phyloP scores from a whole-genome alignment of 2,329 filamentous ascomycete species.

The Verticillium albo-atrum region DNA sequence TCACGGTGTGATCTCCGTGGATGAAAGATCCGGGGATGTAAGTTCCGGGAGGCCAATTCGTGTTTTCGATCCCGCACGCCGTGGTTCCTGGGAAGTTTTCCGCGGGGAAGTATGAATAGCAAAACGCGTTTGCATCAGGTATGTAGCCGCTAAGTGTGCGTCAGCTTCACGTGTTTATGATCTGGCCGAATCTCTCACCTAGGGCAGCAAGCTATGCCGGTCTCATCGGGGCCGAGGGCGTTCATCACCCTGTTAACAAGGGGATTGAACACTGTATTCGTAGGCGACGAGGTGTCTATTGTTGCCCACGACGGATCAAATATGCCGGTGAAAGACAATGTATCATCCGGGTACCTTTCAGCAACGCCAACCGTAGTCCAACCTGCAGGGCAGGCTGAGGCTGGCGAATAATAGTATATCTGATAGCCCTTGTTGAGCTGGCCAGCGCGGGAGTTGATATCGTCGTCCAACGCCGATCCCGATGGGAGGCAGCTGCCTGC shows the following conservation, averaged over 20 bases:
- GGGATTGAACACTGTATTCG: background rate
- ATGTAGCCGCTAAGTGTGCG: background rate
- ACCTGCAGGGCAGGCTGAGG: slow-evolving; percentile 15
- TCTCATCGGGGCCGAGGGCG: background rate
- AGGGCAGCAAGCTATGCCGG: background rate
- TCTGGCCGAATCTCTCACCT: background rate
- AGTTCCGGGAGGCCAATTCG: background rate
- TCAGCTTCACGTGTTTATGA: background rate
- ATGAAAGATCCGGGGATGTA: background rate
- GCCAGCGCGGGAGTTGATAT: slow-evolving; percentile 17
- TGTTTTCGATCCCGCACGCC: background rate
- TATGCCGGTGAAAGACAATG: background rate
- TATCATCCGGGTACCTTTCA: background rate
- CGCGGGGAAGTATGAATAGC: background rate
- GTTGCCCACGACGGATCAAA: background rate
- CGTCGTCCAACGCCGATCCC: slow-evolving; percentile 1
- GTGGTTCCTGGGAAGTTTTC: background rate
- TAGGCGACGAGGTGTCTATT: background rate
- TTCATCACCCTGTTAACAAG: background rate
- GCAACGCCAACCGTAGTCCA: slow-evolving; percentile 18
- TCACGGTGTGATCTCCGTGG: background rate
- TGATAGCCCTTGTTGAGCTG: slow-evolving; percentile 6
- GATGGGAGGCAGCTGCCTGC: background rate
- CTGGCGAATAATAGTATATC: slow-evolving; percentile 18
- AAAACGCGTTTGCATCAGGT: background rate